Base-by-base conservation (phyloP, 2,329 filamentous ascomycete species). In the Capronia coronata region DNA sequence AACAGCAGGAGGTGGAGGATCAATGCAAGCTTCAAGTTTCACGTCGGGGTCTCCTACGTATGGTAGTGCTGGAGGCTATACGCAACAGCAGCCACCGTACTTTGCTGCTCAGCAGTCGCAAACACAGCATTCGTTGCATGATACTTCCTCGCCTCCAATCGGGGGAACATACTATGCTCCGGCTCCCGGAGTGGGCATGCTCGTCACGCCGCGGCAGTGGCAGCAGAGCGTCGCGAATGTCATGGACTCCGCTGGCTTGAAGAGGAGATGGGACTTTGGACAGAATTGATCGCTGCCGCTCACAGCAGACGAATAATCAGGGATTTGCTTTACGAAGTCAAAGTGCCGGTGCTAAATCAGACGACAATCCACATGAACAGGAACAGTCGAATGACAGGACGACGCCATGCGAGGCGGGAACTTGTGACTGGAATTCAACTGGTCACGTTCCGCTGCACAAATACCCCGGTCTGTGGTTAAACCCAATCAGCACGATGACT, bases 181-280 rank as follows among this genome's bases (percentile, higher is more conserved):
- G 21, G 45, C 25, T 16, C 37, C 23, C 16, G 42, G 39, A 8
- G 18, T 38, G 27, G 29, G 40, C 25, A 56, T 56, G 54, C 56
- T 71, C 16, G 69, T 73, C 27, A 71, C 68, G 7, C 69, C 71
- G 9, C 64, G 68, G 44, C 70, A 73, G 44, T 73, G 71, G 71
- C 71, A 73, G 50, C 68, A 70, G 54, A 72, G 69, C 52, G 71
- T 73, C 50, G 71, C 71, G 13, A 73, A 71, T 55, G 71, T 73
- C 7, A 72, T 67, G 56, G 71, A 72, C 54, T 67, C 70, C 11
- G 66, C 71, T 30, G 70, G 71, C 10, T 48, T 71, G 42, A 73
- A 73, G 57, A 63, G 71, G 43, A 63, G 68, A 39, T 72, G 69
- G 69, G 67, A 70, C 43, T 67, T 67, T 52, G 65, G 52, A 29